Evolutionary conservation across 257 asterid species (phyloP).

Genomic region (Lycium barbarum): DNA sequence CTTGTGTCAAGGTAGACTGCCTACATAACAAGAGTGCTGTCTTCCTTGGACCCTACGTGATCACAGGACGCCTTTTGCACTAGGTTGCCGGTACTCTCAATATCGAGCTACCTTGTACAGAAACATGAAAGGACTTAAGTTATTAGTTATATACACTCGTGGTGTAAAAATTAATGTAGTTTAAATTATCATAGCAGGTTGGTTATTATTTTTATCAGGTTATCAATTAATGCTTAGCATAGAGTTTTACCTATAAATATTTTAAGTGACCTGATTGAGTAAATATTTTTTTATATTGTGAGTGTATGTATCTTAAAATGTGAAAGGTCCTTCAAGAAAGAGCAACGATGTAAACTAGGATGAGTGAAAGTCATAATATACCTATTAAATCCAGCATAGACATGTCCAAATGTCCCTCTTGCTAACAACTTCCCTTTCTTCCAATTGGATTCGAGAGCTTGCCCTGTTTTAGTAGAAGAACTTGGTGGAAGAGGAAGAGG

Average conservation of each 20-base stretch:
- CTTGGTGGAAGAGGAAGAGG: slow-evolving; percentile 40
- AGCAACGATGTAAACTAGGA: not conserved
- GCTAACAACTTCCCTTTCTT: slow-evolving; percentile 73
- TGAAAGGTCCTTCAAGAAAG: not conserved
- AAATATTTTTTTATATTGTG: not conserved
- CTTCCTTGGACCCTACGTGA: not conserved
- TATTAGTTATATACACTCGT: not conserved
- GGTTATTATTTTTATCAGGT: not conserved
- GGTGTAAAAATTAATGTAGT: not conserved
- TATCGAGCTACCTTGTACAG: not conserved
- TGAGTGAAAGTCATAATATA: slow-evolving; percentile 25
- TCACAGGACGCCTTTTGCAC: not conserved
- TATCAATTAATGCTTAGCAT: not conserved
- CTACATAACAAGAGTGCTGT: not conserved
- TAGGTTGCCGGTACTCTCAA: not conserved
- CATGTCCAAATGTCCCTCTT: slow-evolving; percentile 73
- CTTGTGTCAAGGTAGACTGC: not conserved
- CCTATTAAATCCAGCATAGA: slow-evolving; percentile 73
- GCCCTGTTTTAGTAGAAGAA: slow-evolving; percentile 24
- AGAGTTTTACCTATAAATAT: not conserved
- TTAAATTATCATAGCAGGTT: not conserved
- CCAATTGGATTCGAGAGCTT: slow-evolving; percentile 40
- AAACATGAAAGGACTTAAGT: not conserved
- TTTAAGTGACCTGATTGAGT: not conserved
- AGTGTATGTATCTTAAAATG: not conserved